phyloP scores from a whole-genome alignment of 2,329 filamentous ascomycete species.

The Ophiostoma tasmaniense region DNA sequence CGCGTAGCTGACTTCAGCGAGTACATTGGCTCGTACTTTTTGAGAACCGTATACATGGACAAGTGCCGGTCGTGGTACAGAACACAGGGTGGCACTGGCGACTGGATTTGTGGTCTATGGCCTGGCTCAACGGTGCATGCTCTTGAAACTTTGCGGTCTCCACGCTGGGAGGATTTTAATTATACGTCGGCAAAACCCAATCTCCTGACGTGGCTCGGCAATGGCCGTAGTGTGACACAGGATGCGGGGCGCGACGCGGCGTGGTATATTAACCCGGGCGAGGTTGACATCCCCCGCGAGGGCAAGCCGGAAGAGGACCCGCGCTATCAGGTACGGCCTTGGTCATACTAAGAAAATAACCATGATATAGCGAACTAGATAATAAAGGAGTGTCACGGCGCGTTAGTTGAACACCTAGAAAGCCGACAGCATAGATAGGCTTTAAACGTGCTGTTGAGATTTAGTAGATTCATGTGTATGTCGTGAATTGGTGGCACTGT shows the following conservation, averaged over 20 bases:
- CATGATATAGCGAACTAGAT: not conserved
- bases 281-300: slow-evolving; percentile 31
- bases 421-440: not conserved
- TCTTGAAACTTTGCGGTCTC: slow-evolving; percentile 34
- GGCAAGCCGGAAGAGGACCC: slow-evolving; percentile 31
- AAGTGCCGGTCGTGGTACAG: slow-evolving; percentile 48
- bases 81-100: slow-evolving; percentile 32
- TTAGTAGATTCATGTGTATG: too few species aligned
- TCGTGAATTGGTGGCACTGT: not conserved
- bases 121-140: slow-evolving; percentile 38
- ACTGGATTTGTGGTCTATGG: slow-evolving; percentile 36
- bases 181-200: slow-evolving; percentile 27
- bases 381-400: too few species aligned
- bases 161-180: slow-evolving; percentile 40
- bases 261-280: slow-evolving; percentile 33
- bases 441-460: too few species aligned
- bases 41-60: slow-evolving; percentile 35
- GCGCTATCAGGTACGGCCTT: slow-evolving; percentile 29
- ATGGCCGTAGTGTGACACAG: slow-evolving; percentile 35
- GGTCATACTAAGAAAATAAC: slow-evolving; percentile 25
- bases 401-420: too few species aligned
- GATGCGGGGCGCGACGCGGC: slow-evolving; percentile 28
- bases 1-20: slow-evolving; percentile 39
- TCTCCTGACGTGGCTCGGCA: slow-evolving; percentile 33
- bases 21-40: slow-evolving; percentile 40